Evolutionary conservation across 2,329 filamentous ascomycete species (phyloP).

Genomic region (Arthroderma sp.): DNA sequence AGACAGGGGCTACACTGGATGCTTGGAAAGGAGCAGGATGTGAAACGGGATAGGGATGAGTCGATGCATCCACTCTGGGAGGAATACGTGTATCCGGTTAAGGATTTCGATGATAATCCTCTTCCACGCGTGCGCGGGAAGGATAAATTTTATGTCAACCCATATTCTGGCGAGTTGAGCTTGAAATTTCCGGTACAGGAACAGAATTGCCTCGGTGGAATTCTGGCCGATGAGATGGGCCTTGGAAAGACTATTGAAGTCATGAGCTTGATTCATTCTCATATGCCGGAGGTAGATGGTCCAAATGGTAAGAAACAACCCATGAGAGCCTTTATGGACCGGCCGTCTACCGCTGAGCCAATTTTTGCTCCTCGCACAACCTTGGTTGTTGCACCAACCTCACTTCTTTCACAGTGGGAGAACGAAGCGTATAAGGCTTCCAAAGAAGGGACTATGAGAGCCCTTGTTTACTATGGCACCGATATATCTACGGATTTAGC

Average conservation of each 20-base stretch:
- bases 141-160: constrained; percentile 81
- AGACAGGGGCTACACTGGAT: constrained; percentile 96
- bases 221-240: constrained; percentile 93
- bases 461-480: constrained; percentile 79
- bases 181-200: constrained; percentile 86
- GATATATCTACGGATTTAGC: constrained; percentile 73
- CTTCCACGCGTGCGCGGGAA: constrained; percentile 54
- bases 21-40: constrained; percentile 79
- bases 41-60: constrained; percentile 53
- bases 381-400: constrained; percentile 92
- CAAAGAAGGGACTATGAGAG: constrained; percentile 65
- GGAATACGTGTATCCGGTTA: constrained; percentile 77
- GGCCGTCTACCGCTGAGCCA: constrained; percentile 38
- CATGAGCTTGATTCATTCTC: constrained; percentile 81
- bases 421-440: constrained; percentile 90
- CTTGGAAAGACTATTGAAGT: constrained; percentile 98
- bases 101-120: constrained; percentile 73
- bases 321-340: too few species aligned
- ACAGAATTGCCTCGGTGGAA: constrained; percentile 84
- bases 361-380: constrained; percentile 74
- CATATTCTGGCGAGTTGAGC: constrained; percentile 88
- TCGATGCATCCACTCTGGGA: constrained; percentile 98
- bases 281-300: constrained; percentile 45
- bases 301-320: constrained; percentile 7
- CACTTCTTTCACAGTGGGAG: constrained; percentile 90